These are phyloP conservation scores for Lanmaoa pseudosensibilis DNA, from an alignment of 768 basidiomycete species.

Conservation along the genomic window DNA sequence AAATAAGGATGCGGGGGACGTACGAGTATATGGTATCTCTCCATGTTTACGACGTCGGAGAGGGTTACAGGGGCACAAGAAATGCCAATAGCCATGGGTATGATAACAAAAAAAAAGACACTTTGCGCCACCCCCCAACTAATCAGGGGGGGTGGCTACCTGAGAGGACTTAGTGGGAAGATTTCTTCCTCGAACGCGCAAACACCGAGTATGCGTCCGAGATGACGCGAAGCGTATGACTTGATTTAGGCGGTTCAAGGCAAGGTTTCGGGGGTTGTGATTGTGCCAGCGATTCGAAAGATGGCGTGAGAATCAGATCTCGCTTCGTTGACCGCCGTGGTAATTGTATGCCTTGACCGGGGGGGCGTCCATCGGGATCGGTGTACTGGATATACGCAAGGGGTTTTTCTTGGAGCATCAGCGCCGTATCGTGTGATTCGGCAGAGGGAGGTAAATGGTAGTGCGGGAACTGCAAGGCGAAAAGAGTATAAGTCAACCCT, in stretches of 20 bases:
- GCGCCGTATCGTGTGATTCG: constrained; percentile 9
- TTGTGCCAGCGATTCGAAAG: constrained; percentile 1
- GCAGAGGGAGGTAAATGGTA: constrained; percentile 5
- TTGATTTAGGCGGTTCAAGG: constrained; percentile 14
- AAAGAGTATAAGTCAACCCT: background rate
- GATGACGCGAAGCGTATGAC: constrained; percentile 25
- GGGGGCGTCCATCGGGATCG: constrained; percentile 17
- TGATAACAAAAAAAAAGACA: background rate
- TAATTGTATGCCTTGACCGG: constrained; percentile 4
- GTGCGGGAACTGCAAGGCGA: constrained; percentile 8
- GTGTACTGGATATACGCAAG: constrained; percentile 17
- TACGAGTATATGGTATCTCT: background rate
- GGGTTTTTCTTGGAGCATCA: constrained; percentile 8
- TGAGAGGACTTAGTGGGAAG: background rate
- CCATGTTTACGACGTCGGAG: background rate
- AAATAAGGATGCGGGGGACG: background rate
- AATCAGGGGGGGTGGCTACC: background rate
- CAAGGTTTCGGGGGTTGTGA: background rate
- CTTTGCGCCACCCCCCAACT: background rate
- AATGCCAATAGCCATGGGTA: background rate
- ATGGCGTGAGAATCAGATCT: constrained; percentile 1
- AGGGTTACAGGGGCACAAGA: background rate
- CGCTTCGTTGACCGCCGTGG: constrained; percentile 19
- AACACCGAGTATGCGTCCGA: constrained; percentile 28
- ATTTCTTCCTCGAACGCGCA: constrained; percentile 13